A percentile compares a stretch with the other conserved stretches of the same genome.
phyloP scores from a whole-genome alignment of 2,329 filamentous ascomycete species.

The Pleoardoris graminearum region DNA sequence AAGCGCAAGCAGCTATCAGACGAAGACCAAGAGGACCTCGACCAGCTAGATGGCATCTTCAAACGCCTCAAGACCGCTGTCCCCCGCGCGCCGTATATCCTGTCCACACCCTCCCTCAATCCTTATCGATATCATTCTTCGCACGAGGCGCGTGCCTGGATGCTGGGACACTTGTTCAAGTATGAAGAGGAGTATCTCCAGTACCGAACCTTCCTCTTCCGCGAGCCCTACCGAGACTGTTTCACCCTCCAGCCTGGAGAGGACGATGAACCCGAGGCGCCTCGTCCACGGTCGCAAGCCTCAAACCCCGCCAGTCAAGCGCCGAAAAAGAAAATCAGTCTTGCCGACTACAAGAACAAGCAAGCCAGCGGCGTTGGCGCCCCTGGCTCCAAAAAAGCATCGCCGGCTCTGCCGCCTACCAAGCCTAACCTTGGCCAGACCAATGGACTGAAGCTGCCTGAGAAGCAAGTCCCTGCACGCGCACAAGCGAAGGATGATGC shows the following conservation, averaged over 20 bases:
- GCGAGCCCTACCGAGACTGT: conserved; percentile 57
- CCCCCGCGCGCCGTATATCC: conserved; percentile 51
- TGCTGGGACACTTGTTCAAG: conserved; percentile 57
- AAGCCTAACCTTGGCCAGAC: conserved; percentile 25
- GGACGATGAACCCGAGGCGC: conserved; percentile 55
- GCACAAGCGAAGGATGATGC: conserved; percentile 17
- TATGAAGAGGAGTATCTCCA: conserved; percentile 61
- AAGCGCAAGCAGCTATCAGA: conserved; percentile 33
- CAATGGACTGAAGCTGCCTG: conserved; percentile 32
- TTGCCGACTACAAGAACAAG: conserved; percentile 65
- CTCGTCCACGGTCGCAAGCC: conserved; percentile 39
- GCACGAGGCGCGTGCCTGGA: conserved; percentile 48
- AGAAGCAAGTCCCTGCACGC: conserved; percentile 18
- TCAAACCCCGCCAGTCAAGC: conserved; percentile 45
- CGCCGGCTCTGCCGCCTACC: conserved; percentile 28
- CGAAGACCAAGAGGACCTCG: conserved; percentile 44
- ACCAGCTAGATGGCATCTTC: conserved; percentile 46
- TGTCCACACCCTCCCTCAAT: conserved; percentile 53
- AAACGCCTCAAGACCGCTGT: conserved; percentile 50
- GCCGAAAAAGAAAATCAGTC: conserved; percentile 64
- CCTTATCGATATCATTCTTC: conserved; percentile 50
- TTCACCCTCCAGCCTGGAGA: conserved; percentile 56
- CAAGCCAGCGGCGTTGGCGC: conserved; percentile 44
- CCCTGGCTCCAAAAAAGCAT: conserved; percentile 36
- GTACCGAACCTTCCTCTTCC: conserved; percentile 64